phyloP scores from a whole-genome alignment of 1,284 basidiomycete species.

The Coniferiporia weirii region DNA sequence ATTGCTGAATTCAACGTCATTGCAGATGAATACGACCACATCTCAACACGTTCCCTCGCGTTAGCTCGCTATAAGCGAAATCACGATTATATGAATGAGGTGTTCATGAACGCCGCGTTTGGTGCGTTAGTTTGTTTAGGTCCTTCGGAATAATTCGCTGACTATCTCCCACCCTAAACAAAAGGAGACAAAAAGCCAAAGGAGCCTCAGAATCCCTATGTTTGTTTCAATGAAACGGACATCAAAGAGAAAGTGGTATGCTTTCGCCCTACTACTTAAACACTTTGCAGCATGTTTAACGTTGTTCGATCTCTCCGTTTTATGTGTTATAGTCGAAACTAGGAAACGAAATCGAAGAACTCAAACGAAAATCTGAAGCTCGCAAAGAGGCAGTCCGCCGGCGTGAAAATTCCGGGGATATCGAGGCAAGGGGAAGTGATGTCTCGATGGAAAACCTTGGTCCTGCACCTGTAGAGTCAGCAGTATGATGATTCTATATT shows the following conservation, averaged over 20 bases:
- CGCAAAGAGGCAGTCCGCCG: slow-evolving; percentile 11
- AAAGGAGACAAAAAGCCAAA: slow-evolving; percentile 42
- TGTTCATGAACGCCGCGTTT: slow-evolving; percentile 67
- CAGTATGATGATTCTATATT: background rate
- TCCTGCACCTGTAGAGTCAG: background rate
- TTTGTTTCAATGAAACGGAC: slow-evolving; percentile 54
- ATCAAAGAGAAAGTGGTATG: slow-evolving; percentile 56
- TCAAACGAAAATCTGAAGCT: slow-evolving; percentile 20
- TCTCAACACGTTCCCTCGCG: slow-evolving; percentile 67
- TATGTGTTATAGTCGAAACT: slow-evolving; percentile 16
- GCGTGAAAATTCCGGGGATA: slow-evolving; percentile 1
- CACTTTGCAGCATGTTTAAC: background rate
- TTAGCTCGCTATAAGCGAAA: slow-evolving; percentile 69
- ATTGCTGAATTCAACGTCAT: background rate
- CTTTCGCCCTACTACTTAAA: slow-evolving; percentile 12
- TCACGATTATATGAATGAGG: slow-evolving; percentile 76
- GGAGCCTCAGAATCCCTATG: slow-evolving; percentile 42
- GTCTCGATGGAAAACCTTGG: slow-evolving; percentile 15
- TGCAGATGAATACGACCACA: slow-evolving; percentile 62
- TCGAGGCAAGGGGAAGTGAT: slow-evolving; percentile 4
- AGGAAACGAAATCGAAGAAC: slow-evolving; percentile 22
- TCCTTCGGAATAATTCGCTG: background rate
- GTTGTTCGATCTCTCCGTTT: background rate
- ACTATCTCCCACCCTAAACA: background rate
- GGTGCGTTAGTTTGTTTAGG: slow-evolving; percentile 34